Conservation (phyloP, 352 stramenopile species). For the Phytophthora macrochlamydospora region DNA sequence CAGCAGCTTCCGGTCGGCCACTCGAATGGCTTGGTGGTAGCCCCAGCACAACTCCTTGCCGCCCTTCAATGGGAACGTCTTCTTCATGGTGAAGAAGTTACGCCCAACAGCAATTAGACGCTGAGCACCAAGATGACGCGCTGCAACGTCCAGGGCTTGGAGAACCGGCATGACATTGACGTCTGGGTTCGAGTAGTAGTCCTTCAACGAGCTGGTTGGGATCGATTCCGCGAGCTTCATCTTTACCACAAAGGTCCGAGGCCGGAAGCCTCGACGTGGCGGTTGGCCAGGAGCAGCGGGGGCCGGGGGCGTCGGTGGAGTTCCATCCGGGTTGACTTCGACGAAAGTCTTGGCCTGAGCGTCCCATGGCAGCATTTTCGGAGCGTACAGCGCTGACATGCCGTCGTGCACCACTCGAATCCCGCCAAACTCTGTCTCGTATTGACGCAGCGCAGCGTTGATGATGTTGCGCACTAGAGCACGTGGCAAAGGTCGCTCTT, state of each 20-base stretch:
- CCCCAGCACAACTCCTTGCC: constrained; percentile 77
- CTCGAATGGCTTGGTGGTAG: constrained; percentile 71
- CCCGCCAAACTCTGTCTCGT: constrained; percentile 57
- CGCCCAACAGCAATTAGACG: constrained; percentile 63
- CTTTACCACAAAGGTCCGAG: constrained; percentile 68
- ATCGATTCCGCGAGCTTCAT: constrained; percentile 75
- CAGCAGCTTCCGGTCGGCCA: constrained; percentile 57
- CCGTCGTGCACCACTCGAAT: constrained; percentile 72
- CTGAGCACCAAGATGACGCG: constrained; percentile 61
- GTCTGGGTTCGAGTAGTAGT: constrained; percentile 62
- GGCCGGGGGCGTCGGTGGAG: constrained; percentile 15
- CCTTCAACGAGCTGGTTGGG: constrained; percentile 41
- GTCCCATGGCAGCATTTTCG: constrained; percentile 54
- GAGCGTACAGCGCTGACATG: constrained; percentile 64
- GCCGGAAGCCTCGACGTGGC: constrained; percentile 34
- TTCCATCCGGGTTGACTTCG: constrained; percentile 55
- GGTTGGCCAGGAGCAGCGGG: constrained; percentile 23
- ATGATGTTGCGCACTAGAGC: constrained; percentile 65
- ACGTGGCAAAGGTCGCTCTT: constrained; percentile 44
- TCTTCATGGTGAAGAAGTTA: constrained; percentile 79
- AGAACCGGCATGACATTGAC: constrained; percentile 66
- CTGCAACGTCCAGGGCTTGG: constrained; percentile 77
- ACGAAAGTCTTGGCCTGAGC: constrained; percentile 49
- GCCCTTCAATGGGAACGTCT: constrained; percentile 54
- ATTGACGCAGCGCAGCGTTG: constrained; percentile 54